Evolutionary conservation across 768 basidiomycete species (phyloP).

Genomic region (Rossbeevera mucosa): DNA sequence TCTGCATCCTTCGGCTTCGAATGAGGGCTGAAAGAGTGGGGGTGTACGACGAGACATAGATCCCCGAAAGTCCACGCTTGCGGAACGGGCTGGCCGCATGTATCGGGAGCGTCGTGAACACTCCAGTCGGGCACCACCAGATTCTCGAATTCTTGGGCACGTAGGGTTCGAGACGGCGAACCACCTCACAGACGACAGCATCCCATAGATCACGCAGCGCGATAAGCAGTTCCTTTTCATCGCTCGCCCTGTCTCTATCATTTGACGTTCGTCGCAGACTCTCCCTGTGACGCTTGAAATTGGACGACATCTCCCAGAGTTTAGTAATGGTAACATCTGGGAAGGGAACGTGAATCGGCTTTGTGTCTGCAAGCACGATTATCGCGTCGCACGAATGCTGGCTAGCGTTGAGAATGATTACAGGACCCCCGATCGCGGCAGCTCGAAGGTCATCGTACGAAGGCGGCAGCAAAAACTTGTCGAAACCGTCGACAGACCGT

Average conservation of each 20-base stretch:
- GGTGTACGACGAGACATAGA: conserved; percentile 30
- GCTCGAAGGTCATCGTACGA: conserved; percentile 17
- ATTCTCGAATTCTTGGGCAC: conserved; percentile 13
- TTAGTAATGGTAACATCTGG: conserved; percentile 2
- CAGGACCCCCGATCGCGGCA: conserved; percentile 25
- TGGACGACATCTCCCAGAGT: conserved; percentile 4
- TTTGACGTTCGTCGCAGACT: background rate
- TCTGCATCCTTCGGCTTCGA: conserved; percentile 7
- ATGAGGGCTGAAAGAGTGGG: conserved; percentile 28
- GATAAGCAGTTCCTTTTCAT: background rate
- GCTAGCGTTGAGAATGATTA: conserved; percentile 32
- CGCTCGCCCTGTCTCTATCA: background rate
- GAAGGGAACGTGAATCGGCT: conserved; percentile 13
- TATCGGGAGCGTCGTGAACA: conserved; percentile 25
- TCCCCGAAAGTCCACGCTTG: conserved; percentile 17
- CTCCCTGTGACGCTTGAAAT: background rate
- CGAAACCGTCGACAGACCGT: conserved; percentile 22
- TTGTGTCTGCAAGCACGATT: conserved; percentile 11
- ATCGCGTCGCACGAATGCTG: conserved; percentile 16
- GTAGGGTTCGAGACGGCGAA: conserved; percentile 11
- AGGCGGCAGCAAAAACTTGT: conserved; percentile 17
- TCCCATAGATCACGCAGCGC: conserved; percentile 23
- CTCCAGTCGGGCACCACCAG: conserved; percentile 31
- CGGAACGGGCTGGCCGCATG: conserved; percentile 26
- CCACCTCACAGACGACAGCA: conserved; percentile 17